Conservation (phyloP, 306 rosid genomes). For the Senna tora region DNA sequence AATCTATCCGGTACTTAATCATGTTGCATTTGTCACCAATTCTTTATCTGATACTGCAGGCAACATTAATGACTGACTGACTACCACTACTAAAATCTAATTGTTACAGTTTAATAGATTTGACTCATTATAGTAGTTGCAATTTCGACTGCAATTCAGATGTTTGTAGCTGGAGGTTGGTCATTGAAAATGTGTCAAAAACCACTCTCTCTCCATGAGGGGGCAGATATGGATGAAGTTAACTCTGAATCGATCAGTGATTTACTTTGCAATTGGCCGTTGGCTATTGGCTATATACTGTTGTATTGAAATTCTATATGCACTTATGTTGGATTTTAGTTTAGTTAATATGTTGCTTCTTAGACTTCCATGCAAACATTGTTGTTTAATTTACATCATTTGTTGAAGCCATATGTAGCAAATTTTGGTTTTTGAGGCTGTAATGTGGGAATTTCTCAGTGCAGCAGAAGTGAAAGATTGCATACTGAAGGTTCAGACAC, state of each 20-base stretch:
- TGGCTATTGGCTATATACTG: background rate
- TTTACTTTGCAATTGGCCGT: background rate
- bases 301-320: background rate
- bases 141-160: conserved; percentile 14
- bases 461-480: conserved; percentile 85
- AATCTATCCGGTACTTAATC: conserved; percentile 30
- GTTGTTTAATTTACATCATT: conserved; percentile 26
- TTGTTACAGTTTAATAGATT: conserved; percentile 13
- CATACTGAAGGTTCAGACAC: conserved; percentile 59
- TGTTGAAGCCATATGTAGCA: conserved; percentile 11
- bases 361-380: background rate
- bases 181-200: conserved; percentile 7
- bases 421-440: conserved; percentile 37
- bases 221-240: conserved; percentile 22
- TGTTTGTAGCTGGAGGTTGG: conserved; percentile 18
- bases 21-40: conserved; percentile 7
- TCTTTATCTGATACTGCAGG: background rate
- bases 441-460: conserved; percentile 66
- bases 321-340: background rate
- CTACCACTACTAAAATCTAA: background rate
- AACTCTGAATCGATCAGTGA: background rate
- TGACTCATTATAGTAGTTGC: background rate
- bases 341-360: conserved; percentile 17
- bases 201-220: background rate
- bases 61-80: background rate